Conservation (phyloP, 352 stramenopile species). For the Globisporangium yorkense region DNA sequence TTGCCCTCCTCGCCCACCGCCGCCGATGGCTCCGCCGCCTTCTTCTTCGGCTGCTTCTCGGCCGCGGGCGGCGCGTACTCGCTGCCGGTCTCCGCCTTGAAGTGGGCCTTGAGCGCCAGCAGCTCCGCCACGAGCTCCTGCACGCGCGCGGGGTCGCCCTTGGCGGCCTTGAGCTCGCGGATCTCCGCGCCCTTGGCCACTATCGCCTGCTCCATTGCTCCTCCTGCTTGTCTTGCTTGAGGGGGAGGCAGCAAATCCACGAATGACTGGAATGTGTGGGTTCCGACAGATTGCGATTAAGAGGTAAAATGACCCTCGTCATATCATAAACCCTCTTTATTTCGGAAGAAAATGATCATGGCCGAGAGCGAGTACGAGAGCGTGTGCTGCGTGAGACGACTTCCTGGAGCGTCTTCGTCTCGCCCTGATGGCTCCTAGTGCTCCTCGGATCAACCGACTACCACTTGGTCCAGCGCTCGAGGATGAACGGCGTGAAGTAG, state of each 20-base stretch:
- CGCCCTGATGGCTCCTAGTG: too few relatives aligned
- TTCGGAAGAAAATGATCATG: neutral
- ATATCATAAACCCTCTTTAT: neutral
- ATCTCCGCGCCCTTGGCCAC: slow-evolving; percentile 70
- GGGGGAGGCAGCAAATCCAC: neutral
- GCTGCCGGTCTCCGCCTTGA: slow-evolving; percentile 65
- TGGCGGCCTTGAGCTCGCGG: slow-evolving; percentile 73
- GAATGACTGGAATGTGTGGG: neutral
- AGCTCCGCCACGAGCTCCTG: slow-evolving; percentile 49
- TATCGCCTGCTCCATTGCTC: slow-evolving; percentile 37
- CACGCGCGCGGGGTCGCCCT: slow-evolving; percentile 49
- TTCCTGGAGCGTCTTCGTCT: too few relatives aligned
- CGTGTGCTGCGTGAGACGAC: too few relatives aligned
- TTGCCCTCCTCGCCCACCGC: slow-evolving; percentile 28
- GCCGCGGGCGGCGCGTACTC: slow-evolving; percentile 54
- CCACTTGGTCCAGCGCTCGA: slow-evolving; percentile 80
- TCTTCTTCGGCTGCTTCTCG: slow-evolving; percentile 36
- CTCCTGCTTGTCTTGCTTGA: neutral
- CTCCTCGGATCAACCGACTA: slow-evolving; percentile 10
- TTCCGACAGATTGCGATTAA: too few relatives aligned
- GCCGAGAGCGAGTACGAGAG: neutral
- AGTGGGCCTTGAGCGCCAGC: slow-evolving; percentile 71
- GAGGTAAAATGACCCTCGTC: too few relatives aligned
- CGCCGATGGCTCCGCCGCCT: slow-evolving; percentile 1
- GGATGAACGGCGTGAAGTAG: slow-evolving; percentile 94